Base-by-base conservation (phyloP, 495 filamentous ascomycete species). In the Immersiella caudata region DNA sequence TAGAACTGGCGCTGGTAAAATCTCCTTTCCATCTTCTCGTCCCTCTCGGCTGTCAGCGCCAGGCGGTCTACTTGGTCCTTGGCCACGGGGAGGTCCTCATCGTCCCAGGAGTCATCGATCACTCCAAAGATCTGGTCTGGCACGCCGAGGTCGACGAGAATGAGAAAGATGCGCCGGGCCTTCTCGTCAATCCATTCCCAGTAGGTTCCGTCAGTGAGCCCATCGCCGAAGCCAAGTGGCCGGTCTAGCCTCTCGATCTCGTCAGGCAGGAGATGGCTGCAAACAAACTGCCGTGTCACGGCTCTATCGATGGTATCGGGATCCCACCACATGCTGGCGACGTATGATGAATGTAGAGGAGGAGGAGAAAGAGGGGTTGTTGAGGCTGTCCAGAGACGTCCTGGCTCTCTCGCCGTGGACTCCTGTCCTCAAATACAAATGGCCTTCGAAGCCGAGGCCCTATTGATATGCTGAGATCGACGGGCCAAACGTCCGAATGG, bases 111-210 rank as follows among this genome's bases (percentile, higher is more conserved):
- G 65, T 91, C 88, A 73, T 97, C 93, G 55, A 97, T 88, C 50
- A 94, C 80, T 20, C 88, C 86, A 71, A 97, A 97, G 59, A 97
- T 96, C 76, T 90, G 90, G 66, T 93, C 89, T 0, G 94, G 89
- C 14, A 93, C 86, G 0, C 90, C 92, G 59, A 97, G 82, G 65
- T 94, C 90, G 50, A 88, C 83, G 35, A 97, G 84, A 35, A 93
- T 91, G 35, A 98, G 83, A 70, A 96, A 98, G 62, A 96, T 84
- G 64, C 88, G 86, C 68, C 86, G 90, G 4, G 92, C 89, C 70
- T 89, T 90, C 67, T 90, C 80, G 60, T 96, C 81, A 66, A 98
- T 96, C 91, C 92, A 96, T 70, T 97, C 94, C 78, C 92, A 88
- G 73, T 97, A 98, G 0, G 93, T 96, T 69, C 92, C 89, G 71